Evolutionary conservation across 768 basidiomycete species (phyloP).

Genomic region (Strobilomyces dryophilus): DNA sequence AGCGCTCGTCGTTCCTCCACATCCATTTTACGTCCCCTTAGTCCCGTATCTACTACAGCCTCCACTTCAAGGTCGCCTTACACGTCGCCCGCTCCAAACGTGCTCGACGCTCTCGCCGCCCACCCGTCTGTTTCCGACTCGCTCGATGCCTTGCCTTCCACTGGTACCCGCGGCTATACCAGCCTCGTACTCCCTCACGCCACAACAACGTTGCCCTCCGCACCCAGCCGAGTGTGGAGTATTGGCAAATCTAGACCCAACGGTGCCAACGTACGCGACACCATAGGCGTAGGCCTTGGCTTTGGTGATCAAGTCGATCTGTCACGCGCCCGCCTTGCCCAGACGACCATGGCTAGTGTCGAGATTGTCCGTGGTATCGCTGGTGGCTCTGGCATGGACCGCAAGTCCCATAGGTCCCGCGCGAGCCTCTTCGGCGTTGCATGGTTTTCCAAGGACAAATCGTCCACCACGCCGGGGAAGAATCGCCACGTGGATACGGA

Average conservation of each 20-base stretch:
- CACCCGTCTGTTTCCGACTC: slow-evolving; percentile 26
- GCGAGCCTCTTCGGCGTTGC: slow-evolving; percentile 23
- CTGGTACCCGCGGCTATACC: slow-evolving; percentile 57
- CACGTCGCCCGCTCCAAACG: slow-evolving; percentile 27
- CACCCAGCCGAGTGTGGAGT: slow-evolving; percentile 25
- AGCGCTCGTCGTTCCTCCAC: slow-evolving; percentile 6
- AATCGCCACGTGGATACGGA: slow-evolving; percentile 12
- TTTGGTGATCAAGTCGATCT: slow-evolving; percentile 60
- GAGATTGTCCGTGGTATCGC: slow-evolving; percentile 64
- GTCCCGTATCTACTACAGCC: slow-evolving; percentile 7
- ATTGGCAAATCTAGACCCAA: slow-evolving; percentile 11
- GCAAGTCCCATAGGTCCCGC: slow-evolving; percentile 18
- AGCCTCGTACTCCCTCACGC: slow-evolving; percentile 49
- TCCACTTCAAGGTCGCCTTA: slow-evolving; percentile 32
- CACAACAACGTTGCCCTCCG: slow-evolving; percentile 19
- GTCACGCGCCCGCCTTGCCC: slow-evolving; percentile 71
- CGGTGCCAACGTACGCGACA: slow-evolving; percentile 19
- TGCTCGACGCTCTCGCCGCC: slow-evolving; percentile 30
- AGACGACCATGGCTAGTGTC: slow-evolving; percentile 86
- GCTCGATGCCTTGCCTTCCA: slow-evolving; percentile 32
- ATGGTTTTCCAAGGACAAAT: slow-evolving; percentile 30
- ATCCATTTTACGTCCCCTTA: slow-evolving; percentile 14
- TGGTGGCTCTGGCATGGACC: slow-evolving; percentile 16
- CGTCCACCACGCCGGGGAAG: slow-evolving; percentile 8
- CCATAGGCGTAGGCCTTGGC: slow-evolving; percentile 25